Percentiles rank a stretch among this genome's conserved stretches.
phyloP scores from a whole-genome alignment of 148 eudicot genomes.

The Rhododendron ovatum region DNA sequence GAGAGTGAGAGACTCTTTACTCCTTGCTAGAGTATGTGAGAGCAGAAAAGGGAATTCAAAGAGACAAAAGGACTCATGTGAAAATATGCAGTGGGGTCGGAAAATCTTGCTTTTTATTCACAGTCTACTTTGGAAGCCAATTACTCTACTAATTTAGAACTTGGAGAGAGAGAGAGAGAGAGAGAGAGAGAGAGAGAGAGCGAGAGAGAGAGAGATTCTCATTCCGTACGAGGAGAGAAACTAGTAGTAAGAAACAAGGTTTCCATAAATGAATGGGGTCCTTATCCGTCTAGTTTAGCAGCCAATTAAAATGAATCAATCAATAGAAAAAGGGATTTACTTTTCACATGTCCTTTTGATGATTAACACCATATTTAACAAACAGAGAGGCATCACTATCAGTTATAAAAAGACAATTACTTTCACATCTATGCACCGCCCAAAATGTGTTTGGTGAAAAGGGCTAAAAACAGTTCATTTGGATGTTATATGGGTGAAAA shows the following conservation, averaged over 20 bases:
- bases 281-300: neutral
- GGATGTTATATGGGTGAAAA: neutral
- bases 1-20: conserved; percentile 4
- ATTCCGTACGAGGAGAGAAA: neutral
- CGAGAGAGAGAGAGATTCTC: neutral
- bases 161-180: neutral
- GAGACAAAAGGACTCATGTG: conserved; percentile 9
- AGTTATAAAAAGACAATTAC: neutral
- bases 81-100: conserved; percentile 7
- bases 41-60: neutral
- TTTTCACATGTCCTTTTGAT: neutral
- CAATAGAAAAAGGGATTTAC: neutral
- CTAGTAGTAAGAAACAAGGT: neutral
- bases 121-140: neutral
- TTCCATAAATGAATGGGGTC: neutral
- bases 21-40: neutral
- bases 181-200: neutral
- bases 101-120: conserved; percentile 3
- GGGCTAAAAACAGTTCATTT: neutral
- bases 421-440: neutral
- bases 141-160: too few species aligned
- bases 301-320: neutral
- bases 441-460: neutral
- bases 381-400: neutral
- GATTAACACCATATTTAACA: neutral